Percentiles rank a stretch among this genome's conserved stretches.
Conservation (phyloP, 768 basidiomycete species). For the Tephrocybe sp. region DNA sequence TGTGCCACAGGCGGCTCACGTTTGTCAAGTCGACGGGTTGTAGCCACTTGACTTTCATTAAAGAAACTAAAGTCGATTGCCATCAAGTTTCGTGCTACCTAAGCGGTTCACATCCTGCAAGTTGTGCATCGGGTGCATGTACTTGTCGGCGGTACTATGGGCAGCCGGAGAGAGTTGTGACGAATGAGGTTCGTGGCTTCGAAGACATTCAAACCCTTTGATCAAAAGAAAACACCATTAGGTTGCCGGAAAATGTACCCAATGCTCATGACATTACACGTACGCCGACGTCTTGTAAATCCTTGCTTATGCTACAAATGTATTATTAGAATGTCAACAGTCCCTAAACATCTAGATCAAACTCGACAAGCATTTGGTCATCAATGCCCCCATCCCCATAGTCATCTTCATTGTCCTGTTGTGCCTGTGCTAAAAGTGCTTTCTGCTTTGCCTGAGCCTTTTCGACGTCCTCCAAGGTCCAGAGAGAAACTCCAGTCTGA, state of each 20-base stretch:
- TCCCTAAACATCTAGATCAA: slow-evolving; percentile 49
- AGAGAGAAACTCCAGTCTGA: slow-evolving; percentile 90
- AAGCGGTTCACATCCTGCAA: slow-evolving; percentile 49
- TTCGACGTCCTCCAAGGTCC: slow-evolving; percentile 92
- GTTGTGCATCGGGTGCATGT: slow-evolving; percentile 41
- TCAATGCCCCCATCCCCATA: slow-evolving; percentile 70
- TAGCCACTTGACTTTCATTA: slow-evolving; percentile 50
- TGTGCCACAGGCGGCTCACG: slow-evolving; percentile 67
- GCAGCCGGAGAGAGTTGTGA: slow-evolving; percentile 55
- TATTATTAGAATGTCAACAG: slow-evolving; percentile 9
- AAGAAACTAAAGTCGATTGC: slow-evolving; percentile 56
- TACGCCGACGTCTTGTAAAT: slow-evolving; percentile 9
- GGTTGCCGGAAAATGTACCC: slow-evolving; percentile 38
- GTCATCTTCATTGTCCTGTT: slow-evolving; percentile 50
- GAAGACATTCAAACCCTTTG: slow-evolving; percentile 10
- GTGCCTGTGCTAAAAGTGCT: slow-evolving; percentile 54
- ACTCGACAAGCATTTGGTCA: slow-evolving; percentile 59
- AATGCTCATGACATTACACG: slow-evolving; percentile 29
- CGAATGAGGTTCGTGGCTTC: slow-evolving; percentile 38
- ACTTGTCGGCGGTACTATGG: slow-evolving; percentile 59
- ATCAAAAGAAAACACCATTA: slow-evolving; percentile 24
- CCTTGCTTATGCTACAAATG: slow-evolving; percentile 1
- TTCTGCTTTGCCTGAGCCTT: slow-evolving; percentile 83
- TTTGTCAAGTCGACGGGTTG: slow-evolving; percentile 52
- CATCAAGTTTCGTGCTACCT: slow-evolving; percentile 37